Percentiles rank a stretch among this genome's conserved stretches.
phyloP scores from a whole-genome alignment of 176 grass and related monocot species.

The Eragrostis curvula region DNA sequence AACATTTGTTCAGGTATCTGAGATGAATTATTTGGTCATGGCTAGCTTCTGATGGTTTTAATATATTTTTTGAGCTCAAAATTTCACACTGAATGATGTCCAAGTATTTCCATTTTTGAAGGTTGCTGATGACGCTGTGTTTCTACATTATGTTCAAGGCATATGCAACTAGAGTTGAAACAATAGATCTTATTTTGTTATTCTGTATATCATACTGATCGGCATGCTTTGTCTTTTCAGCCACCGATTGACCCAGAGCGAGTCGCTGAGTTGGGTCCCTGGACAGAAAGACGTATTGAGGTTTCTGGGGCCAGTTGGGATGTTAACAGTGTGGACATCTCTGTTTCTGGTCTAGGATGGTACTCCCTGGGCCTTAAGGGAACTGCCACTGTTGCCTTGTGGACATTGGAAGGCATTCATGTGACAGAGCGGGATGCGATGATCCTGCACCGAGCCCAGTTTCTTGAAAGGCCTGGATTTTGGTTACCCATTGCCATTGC shows the following conservation, averaged over 20 bases:
- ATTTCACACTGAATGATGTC: background rate
- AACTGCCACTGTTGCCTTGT: conserved; percentile 59
- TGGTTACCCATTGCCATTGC: conserved; percentile 77
- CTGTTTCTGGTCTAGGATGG: conserved; percentile 81
- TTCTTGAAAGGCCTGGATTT: conserved; percentile 83
- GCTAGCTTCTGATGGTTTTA: background rate
- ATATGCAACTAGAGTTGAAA: conserved; percentile 18
- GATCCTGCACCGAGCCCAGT: conserved; percentile 72
- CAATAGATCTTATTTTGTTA: conserved; percentile 5
- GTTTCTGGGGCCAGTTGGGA: conserved; percentile 84
- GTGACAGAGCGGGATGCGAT: conserved; percentile 77
- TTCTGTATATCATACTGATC: conserved; percentile 39
- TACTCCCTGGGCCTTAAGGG: conserved; percentile 88
- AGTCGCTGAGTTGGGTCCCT: conserved; percentile 63
- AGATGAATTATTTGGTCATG: background rate
- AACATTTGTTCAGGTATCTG: background rate
- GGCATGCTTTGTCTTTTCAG: conserved; percentile 47
- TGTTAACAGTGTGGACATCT: conserved; percentile 70
- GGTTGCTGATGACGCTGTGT: background rate
- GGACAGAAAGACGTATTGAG: conserved; percentile 63
- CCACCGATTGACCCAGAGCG: conserved; percentile 67
- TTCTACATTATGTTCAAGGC: background rate
- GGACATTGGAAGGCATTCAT: conserved; percentile 79
- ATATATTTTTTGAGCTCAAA: background rate
- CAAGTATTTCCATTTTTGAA: background rate